Percentiles rank a stretch among this genome's conserved stretches.
These are phyloP conservation scores for Syncephalastrum monosporum DNA, from an alignment of 371 early-diverging fungal genomes.

Conservation along the genomic window DNA sequence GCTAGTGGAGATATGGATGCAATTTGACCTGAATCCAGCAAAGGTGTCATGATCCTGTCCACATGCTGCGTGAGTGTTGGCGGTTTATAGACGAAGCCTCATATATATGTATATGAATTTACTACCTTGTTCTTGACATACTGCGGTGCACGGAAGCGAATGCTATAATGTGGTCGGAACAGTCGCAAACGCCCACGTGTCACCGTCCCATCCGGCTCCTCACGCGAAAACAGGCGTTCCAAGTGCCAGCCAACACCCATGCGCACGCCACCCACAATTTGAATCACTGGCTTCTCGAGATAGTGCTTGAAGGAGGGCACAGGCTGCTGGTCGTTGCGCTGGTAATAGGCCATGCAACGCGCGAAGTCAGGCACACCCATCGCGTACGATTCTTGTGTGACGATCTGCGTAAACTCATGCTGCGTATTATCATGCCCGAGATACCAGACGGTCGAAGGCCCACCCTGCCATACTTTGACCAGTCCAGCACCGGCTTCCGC, in stretches of 20 bases:
- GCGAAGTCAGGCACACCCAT: constrained; percentile 24
- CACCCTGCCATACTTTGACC: constrained; percentile 19
- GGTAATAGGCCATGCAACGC: neutral
- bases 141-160: no score
- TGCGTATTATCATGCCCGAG: constrained; percentile 23
- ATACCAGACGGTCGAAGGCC: constrained; percentile 10
- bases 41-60: constrained; percentile 52
- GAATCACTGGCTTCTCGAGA: constrained; percentile 31
- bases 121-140: no score
- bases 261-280: constrained; percentile 38
- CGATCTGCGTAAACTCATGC: constrained; percentile 22
- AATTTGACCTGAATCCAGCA: constrained; percentile 60
- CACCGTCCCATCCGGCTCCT: constrained; percentile 16
- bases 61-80: neutral
- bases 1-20: constrained; percentile 55
- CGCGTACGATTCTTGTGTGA: constrained; percentile 17
- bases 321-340: constrained; percentile 4
- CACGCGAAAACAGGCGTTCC: constrained; percentile 40
- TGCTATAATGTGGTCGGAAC: constrained; percentile 12
- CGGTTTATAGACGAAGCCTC: constrained; percentile 1
- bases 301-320: constrained; percentile 5
- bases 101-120: neutral
- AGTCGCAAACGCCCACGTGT: constrained; percentile 5
- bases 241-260: constrained; percentile 50
- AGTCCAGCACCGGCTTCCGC: constrained; percentile 21